Conservation (phyloP, 129 eudicot species). For the Mikania micrantha region DNA sequence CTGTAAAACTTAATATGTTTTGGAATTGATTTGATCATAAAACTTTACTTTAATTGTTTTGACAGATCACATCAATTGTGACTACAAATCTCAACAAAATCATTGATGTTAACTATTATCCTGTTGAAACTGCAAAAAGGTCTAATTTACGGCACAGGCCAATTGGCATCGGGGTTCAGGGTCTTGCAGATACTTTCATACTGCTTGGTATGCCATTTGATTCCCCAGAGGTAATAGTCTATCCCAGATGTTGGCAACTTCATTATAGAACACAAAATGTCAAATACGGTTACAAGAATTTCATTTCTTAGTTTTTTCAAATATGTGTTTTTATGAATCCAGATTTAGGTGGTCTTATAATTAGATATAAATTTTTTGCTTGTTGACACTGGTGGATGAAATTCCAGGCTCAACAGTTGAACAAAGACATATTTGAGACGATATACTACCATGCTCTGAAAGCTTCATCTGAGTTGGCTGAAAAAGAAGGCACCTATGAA, state of each 20-base stretch:
- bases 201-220: conserved; percentile 96
- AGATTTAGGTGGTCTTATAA: not conserved
- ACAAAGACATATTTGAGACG: conserved; percentile 96
- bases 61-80: conserved; percentile 64
- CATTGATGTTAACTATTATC: conserved; percentile 81
- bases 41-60: conserved; percentile 4
- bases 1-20: not conserved
- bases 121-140: conserved; percentile 88
- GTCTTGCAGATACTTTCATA: conserved; percentile 94
- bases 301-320: too few relatives aligned
- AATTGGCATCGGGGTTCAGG: conserved; percentile 96
- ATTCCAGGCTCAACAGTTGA: conserved; percentile 84
- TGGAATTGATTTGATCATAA: not conserved
- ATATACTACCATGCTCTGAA: conserved; percentile 85
- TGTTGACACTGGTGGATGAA: not conserved
- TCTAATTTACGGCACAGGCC: conserved; percentile 88
- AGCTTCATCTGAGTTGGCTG: conserved; percentile 86
- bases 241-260: not conserved
- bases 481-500: conserved; percentile 78
- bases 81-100: conserved; percentile 83
- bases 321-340: too few relatives aligned
- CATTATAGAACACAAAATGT: not conserved
- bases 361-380: not conserved
- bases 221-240: conserved; percentile 70
- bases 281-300: not conserved